A percentile compares a stretch with the other conserved stretches of the same genome.
Conservation (phyloP, 345 rosid genomes). For the Eucalyptus sideroxylon region DNA sequence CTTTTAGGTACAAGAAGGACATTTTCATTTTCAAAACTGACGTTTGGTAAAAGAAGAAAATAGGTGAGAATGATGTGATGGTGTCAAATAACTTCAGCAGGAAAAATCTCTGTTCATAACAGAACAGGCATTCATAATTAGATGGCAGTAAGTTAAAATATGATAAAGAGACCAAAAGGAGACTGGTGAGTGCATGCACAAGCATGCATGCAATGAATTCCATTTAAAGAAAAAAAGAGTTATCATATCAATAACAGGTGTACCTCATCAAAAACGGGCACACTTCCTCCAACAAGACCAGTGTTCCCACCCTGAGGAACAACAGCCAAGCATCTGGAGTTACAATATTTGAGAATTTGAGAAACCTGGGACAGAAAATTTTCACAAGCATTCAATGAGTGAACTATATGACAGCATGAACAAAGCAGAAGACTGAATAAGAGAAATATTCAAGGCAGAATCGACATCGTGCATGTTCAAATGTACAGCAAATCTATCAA, state of each 20-base stretch:
- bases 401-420: not conserved
- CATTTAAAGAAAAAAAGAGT: not conserved
- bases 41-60: not conserved
- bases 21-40: not conserved
- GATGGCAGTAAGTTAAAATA: not conserved
- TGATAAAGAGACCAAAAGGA: not conserved
- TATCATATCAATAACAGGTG: not conserved
- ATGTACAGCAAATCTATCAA: not conserved
- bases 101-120: not conserved
- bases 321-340: constrained; percentile 74
- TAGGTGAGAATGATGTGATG: not conserved
- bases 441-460: not conserved
- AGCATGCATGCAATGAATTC: not conserved
- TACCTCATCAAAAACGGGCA: constrained; percentile 97
- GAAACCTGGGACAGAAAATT: constrained; percentile 49
- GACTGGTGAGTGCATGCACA: not conserved
- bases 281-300: constrained; percentile 98
- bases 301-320: constrained; percentile 99
- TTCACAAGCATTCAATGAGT: not conserved
- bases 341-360: constrained; percentile 63
- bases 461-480: not conserved
- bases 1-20: not conserved
- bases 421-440: not conserved
- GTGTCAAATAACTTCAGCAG: not conserved
- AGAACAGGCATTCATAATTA: not conserved